These are phyloP conservation scores for Didymella lethalis DNA, from an alignment of 2,329 filamentous ascomycete species.

Conservation along the genomic window DNA sequence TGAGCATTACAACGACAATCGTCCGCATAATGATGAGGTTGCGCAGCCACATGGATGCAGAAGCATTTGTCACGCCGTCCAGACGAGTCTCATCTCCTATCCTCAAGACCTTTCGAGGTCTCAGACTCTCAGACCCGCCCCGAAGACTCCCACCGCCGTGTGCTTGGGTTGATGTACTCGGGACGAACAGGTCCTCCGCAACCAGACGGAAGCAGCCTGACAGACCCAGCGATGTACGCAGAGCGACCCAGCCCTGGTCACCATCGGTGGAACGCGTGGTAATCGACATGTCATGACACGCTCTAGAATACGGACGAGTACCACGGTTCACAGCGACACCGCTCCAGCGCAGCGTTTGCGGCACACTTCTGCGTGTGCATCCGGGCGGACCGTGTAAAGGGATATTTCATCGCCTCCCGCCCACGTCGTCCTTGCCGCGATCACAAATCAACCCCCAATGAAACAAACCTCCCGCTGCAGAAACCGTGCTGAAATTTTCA, in stretches of 20 bases:
- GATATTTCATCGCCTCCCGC: no score
- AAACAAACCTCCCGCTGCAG: not conserved
- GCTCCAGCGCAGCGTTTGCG: no score
- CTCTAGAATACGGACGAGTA: not conserved
- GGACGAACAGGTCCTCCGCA: not conserved
- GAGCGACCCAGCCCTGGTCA: not conserved
- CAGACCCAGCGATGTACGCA: not conserved
- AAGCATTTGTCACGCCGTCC: not conserved
- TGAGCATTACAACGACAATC: not conserved
- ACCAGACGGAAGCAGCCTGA: slow-evolving; percentile 12
- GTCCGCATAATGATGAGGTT: not conserved
- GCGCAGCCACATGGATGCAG: not conserved
- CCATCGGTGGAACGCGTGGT: not conserved
- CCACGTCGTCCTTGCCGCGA: not conserved
- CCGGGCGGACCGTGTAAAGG: no score
- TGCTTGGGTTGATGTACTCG: no score
- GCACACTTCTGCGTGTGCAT: not conserved
- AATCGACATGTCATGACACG: not conserved
- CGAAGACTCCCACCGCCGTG: no score
- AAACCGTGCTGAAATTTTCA: not conserved
- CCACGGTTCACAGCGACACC: not conserved
- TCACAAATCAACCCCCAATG: not conserved
- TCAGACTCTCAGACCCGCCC: no score
- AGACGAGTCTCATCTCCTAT: not conserved
- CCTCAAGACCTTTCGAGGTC: not conserved